A percentile compares a stretch with the other conserved stretches of the same genome.
Conservation (phyloP, 805 yeast genomes). For the Candida chilensis region DNA sequence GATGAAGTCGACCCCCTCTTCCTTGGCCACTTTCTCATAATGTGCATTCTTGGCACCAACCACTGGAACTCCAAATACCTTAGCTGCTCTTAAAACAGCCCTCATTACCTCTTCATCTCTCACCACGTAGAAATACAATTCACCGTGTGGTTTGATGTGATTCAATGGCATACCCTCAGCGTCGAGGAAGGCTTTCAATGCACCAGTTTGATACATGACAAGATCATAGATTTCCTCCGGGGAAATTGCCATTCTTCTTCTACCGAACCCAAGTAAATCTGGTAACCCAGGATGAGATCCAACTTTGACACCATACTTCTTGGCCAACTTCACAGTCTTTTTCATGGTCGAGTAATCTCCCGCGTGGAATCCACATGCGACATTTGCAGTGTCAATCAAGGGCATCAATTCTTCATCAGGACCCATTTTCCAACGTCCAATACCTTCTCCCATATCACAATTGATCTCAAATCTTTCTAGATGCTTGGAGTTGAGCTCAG, state of each 20-base stretch:
- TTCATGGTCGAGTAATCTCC: constrained; percentile 26
- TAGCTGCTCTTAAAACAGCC: constrained; percentile 24
- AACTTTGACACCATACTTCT: constrained; percentile 19
- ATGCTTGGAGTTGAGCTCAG: constrained; percentile 4
- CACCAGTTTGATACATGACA: constrained; percentile 28
- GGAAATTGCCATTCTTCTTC: constrained; percentile 21
- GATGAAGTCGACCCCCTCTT: constrained; percentile 20
- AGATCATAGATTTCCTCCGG: constrained; percentile 24
- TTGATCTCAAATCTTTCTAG: constrained; percentile 17
- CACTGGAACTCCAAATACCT: constrained; percentile 21
- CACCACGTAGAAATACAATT: constrained; percentile 23
- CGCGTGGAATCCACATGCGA: constrained; percentile 33
- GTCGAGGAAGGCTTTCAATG: constrained; percentile 22
- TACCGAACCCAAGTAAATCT: constrained; percentile 28
- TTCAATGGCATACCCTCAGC: constrained; percentile 21
- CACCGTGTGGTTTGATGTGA: constrained; percentile 28
- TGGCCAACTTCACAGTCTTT: constrained; percentile 20
- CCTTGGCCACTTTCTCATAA: constrained; percentile 15
- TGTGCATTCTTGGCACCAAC: constrained; percentile 23
- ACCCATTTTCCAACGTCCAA: constrained; percentile 25
- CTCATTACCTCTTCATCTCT: constrained; percentile 22
- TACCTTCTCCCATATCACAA: constrained; percentile 27
- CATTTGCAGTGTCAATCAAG: constrained; percentile 23
- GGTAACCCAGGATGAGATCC: constrained; percentile 32
- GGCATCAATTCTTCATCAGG: constrained; percentile 31